Conservation (phyloP, 495 filamentous ascomycete species). For the Glonium stellatum region DNA sequence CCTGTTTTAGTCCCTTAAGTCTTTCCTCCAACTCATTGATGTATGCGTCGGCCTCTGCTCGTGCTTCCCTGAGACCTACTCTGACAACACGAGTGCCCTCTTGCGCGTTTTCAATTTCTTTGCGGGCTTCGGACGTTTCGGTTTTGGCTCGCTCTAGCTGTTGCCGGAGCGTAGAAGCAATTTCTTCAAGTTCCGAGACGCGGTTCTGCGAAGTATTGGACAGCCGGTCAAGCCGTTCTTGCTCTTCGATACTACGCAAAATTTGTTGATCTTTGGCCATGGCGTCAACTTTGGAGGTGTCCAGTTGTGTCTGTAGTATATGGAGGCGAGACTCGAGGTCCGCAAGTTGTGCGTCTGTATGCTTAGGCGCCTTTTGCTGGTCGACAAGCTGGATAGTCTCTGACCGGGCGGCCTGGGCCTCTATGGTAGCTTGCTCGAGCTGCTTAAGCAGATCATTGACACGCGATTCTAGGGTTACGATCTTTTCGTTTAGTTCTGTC, state of each 20-base stretch:
- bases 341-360: not conserved
- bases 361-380: slow-evolving; percentile 3
- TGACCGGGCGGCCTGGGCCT: slow-evolving; percentile 7
- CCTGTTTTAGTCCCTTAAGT: slow-evolving; percentile 16
- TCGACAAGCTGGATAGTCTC: not conserved
- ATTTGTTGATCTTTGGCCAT: slow-evolving; percentile 17
- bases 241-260: slow-evolving; percentile 20
- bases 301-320: slow-evolving; percentile 15
- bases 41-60: slow-evolving; percentile 13
- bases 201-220: slow-evolving; percentile 12
- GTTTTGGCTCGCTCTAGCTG: slow-evolving; percentile 16
- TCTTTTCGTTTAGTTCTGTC: slow-evolving; percentile 3
- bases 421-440: slow-evolving; percentile 18
- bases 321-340: slow-evolving; percentile 9
- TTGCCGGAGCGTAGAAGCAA: slow-evolving; percentile 18
- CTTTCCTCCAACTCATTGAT: slow-evolving; percentile 15
- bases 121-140: slow-evolving; percentile 10
- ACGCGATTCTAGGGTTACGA: slow-evolving; percentile 7
- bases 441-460: slow-evolving; percentile 8
- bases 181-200: slow-evolving; percentile 17
- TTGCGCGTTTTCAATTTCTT: slow-evolving; percentile 10
- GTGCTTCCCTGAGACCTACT: slow-evolving; percentile 13
- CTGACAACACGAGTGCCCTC: slow-evolving; percentile 9
- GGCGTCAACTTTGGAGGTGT: slow-evolving; percentile 9
- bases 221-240: slow-evolving; percentile 16